phyloP scores from a whole-genome alignment of 2,329 filamentous ascomycete genomes.

The Diaporthe eres region DNA sequence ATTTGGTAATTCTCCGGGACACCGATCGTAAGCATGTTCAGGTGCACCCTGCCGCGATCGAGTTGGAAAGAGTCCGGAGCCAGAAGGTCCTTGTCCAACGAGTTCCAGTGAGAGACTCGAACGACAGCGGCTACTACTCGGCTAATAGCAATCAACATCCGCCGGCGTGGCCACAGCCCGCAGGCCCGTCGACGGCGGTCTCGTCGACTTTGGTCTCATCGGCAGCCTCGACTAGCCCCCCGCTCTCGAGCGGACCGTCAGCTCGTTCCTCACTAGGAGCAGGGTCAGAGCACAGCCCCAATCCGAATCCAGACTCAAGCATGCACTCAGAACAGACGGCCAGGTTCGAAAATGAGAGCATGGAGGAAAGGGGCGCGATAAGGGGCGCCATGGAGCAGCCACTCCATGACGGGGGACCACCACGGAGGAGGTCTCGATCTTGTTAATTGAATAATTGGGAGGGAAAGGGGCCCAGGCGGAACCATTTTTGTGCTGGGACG shows the following conservation, averaged over 20 bases:
- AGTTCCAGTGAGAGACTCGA: background rate
- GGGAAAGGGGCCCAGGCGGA: background rate
- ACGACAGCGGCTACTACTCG: conserved; percentile 38
- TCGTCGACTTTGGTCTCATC: background rate
- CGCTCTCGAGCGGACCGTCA: background rate
- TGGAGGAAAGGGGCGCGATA: background rate
- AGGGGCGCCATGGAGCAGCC: too few species aligned
- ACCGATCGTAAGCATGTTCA: background rate
- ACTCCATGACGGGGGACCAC: background rate
- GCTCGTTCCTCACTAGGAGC: too few species aligned
- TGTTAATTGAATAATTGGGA: background rate
- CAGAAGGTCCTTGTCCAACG: background rate
- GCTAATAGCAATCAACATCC: background rate
- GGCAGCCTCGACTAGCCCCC: background rate
- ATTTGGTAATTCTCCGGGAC: background rate
- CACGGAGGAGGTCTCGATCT: background rate
- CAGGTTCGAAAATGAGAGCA: too few species aligned
- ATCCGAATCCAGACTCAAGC: background rate
- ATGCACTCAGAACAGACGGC: background rate
- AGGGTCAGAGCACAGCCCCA: background rate
- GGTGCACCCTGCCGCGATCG: background rate
- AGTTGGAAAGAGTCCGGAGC: conserved; percentile 5
- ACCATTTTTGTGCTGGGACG: too few species aligned
- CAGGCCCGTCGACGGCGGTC: background rate
- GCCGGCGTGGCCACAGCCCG: too few species aligned